Evolutionary conservation across 768 basidiomycete species (phyloP), one percentile per base, ranked within the genome.

Genomic region (Serpula lacrymans): DNA sequence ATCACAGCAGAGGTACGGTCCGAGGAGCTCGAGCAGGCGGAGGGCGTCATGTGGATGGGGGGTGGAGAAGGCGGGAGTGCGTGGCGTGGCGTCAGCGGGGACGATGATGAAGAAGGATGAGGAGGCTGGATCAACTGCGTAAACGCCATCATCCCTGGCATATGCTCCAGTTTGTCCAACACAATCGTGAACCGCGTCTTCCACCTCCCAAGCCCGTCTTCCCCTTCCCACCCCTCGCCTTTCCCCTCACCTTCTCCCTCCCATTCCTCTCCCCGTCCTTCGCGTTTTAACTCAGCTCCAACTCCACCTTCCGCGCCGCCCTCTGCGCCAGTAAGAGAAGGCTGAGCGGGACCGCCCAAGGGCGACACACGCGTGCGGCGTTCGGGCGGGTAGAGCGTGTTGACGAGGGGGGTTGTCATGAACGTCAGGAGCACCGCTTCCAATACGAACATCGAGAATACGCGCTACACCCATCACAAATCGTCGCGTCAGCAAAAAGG

Each of bases 381-480:
- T 18, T 80, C 69, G 3, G 77, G 80, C 0, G 88, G 88, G 51
- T 90, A 88, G 3, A 89, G 62, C 13, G 59, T 51, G 2, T 68
- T 72, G 16, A 88, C 85, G 23, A 82, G 72, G 0, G 88, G 89
- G 0, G 87, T 90, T 0, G 92, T 93, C 65, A 90, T 75, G 66
- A 87, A 89, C 0, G 94, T 95, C 28, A 96, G 68, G 6, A 82
- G 59, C 27, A 93, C 65, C 0, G 88, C 85, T 54, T 88, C 85
- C 14, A 97, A 69, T 28, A 97, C 91, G 53, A 97, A 94, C 91
- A 96, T 97, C 1, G 90, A 88, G 64, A 97, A 94, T 6, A 96
- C 86, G 18, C 74, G 75, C 67, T 69, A 51, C 1, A 44, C n/a
- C n/a, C n/a, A n/a, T n/a, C n/a, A n/a, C n/a, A n/a, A n/a, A n/a